phyloP scores from a whole-genome alignment of 1,284 basidiomycete species.

The Ganoderma lucidum region DNA sequence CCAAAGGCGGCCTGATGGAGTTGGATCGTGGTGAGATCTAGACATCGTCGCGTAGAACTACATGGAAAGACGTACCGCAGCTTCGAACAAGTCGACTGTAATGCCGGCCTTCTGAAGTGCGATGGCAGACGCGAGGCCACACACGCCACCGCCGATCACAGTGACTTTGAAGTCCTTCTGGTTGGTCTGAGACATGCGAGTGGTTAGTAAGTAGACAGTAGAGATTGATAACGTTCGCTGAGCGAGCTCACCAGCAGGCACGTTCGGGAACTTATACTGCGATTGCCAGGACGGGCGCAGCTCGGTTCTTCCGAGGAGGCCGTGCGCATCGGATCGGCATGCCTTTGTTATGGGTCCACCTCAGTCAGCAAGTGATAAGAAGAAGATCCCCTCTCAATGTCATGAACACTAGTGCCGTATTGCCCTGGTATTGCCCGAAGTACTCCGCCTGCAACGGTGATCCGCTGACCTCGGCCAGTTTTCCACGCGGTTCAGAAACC shows the following conservation, averaged over 20 bases:
- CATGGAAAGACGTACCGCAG: conserved; percentile 44
- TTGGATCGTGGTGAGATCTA: not conserved
- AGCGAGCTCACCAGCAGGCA: not conserved
- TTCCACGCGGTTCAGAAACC: not conserved
- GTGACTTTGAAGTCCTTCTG: conserved; percentile 53
- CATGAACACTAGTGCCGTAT: not conserved
- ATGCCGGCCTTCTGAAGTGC: conserved; percentile 54
- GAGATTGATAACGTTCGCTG: not conserved
- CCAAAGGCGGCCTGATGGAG: conserved; percentile 49
- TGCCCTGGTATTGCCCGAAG: too few relatives aligned
- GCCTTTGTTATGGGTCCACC: not conserved
- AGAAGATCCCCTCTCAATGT: too few relatives aligned
- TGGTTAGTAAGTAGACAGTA: not conserved
- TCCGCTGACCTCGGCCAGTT: not conserved
- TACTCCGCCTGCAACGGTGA: not conserved
- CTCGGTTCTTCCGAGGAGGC: not conserved
- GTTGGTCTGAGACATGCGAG: not conserved
- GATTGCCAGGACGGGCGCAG: not conserved
- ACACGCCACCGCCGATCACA: conserved; percentile 62
- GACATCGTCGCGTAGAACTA: not conserved
- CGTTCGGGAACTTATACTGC: not conserved
- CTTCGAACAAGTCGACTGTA: conserved; percentile 58
- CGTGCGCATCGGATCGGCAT: not conserved
- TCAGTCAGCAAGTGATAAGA: not conserved
- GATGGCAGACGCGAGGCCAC: conserved; percentile 56